A percentile compares a stretch with the other conserved stretches of the same genome.
Conservation (phyloP, 257 asterid species). For the Prunella vulgaris region DNA sequence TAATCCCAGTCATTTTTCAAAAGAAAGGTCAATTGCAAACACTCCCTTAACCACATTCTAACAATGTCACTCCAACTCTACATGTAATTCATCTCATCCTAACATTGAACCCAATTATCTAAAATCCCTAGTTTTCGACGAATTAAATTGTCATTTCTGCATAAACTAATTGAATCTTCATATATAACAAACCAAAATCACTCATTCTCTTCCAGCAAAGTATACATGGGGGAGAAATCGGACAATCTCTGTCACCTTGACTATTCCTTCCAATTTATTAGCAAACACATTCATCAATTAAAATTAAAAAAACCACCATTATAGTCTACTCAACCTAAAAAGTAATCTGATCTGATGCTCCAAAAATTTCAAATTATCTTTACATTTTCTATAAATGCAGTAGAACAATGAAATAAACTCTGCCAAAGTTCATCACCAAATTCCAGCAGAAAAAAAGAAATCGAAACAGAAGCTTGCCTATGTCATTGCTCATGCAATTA, state of each 20-base stretch:
- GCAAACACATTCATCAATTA: neutral
- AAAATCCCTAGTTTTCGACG: neutral
- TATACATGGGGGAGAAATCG: neutral
- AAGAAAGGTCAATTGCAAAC: neutral
- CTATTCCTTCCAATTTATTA: neutral
- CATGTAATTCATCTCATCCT: neutral
- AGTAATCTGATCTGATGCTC: neutral
- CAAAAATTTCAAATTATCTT: neutral
- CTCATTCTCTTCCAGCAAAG: neutral
- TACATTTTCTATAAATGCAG: neutral
- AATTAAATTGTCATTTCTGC: neutral
- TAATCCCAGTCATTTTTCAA: neutral
- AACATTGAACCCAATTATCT: neutral
- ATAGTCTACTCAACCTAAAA: neutral
- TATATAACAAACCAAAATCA: neutral
- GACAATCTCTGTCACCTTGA: neutral
- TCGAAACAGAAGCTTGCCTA: conserved; percentile 38
- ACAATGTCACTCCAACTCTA: neutral
- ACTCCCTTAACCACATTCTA: conserved; percentile 1
- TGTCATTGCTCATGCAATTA: conserved; percentile 56
- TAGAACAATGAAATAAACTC: neutral
- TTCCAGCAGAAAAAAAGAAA: neutral
- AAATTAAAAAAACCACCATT: neutral
- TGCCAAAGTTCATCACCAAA: neutral
- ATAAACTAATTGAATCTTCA: neutral